A percentile compares a stretch with the other conserved stretches of the same genome.
phyloP scores from a whole-genome alignment of 371 early-diverging fungal species.

The Mortierella sp. region DNA sequence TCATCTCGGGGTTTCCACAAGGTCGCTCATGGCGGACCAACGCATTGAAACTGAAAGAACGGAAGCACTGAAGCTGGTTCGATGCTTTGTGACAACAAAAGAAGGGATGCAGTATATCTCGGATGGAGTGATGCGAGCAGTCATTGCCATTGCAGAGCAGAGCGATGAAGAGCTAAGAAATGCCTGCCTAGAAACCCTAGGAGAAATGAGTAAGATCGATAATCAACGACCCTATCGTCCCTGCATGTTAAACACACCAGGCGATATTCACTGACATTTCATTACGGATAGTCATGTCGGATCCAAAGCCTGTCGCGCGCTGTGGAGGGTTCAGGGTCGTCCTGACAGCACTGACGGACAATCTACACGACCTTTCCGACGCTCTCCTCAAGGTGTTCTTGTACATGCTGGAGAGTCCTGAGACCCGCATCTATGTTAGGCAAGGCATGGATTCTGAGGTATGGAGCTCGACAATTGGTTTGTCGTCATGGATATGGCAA shows the following conservation, averaged over 20 bases:
- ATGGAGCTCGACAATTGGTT: conserved; percentile 5
- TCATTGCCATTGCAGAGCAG: conserved; percentile 85
- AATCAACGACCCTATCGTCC: no score
- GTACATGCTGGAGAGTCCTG: conserved; percentile 77
- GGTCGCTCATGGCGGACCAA: conserved; percentile 51
- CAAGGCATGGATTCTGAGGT: conserved; percentile 85
- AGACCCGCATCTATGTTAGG: conserved; percentile 71
- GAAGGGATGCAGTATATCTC: conserved; percentile 70
- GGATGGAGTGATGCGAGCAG: conserved; percentile 73
- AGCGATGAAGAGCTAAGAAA: conserved; percentile 77
- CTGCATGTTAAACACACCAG: no score
- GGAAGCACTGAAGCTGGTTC: conserved; percentile 77
- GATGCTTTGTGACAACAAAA: conserved; percentile 64
- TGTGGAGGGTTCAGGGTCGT: conserved; percentile 79
- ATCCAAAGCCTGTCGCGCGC: conserved; percentile 70
- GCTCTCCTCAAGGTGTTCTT: conserved; percentile 73
- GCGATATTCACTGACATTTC: no score
- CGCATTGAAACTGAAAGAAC: conserved; percentile 75
- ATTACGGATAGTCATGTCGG: conserved; percentile 54
- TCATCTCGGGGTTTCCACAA: no score
- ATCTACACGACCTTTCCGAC: conserved; percentile 72
- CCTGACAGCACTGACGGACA: conserved; percentile 77
- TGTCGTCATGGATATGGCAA: no score
- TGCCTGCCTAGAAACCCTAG: conserved; percentile 80
- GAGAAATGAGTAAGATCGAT: conserved; percentile 73